phyloP scores from a whole-genome alignment of 2,329 filamentous ascomycete species.

The Colletotrichum incanum region DNA sequence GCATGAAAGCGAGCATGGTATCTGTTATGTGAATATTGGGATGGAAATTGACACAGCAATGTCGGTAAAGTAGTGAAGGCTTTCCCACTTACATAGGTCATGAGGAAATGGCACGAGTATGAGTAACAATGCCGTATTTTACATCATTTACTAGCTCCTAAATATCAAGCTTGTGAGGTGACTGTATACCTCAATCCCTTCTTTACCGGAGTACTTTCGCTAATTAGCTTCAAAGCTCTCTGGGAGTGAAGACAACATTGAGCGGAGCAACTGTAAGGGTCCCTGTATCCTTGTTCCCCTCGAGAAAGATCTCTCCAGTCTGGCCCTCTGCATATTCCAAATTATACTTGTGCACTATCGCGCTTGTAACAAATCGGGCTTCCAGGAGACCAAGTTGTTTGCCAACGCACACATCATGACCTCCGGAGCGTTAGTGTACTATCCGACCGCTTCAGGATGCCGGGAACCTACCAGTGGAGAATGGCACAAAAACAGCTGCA shows the following conservation, averaged over 20 bases:
- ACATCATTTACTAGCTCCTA: too few relatives aligned
- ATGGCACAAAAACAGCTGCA: conserved; percentile 50
- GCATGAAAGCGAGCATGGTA: not conserved
- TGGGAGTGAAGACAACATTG: conserved; percentile 28
- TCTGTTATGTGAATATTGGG: not conserved
- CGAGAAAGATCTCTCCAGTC: conserved; percentile 23
- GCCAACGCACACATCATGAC: conserved; percentile 54
- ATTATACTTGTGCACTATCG: conserved; percentile 32
- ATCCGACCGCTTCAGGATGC: not conserved
- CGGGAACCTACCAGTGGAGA: conserved; percentile 48
- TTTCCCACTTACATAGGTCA: not conserved
- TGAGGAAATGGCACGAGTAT: not conserved
- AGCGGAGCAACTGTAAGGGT: conserved; percentile 35
- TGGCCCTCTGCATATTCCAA: conserved; percentile 32
- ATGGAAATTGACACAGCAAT: not conserved
- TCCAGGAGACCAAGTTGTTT: conserved; percentile 56
- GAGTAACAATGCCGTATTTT: too few relatives aligned
- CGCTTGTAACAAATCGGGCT: conserved; percentile 43
- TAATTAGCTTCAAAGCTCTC: not conserved
- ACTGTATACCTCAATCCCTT: not conserved
- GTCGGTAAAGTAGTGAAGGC: not conserved
- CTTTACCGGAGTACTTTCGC: not conserved
- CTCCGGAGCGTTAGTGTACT: not conserved
- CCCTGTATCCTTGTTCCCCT: conserved; percentile 32
- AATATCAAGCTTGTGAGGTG: not conserved